Evolutionary conservation across 495 filamentous ascomycete species (phyloP), one percentile per base, ranked within the genome.

Genomic region (Aspergillus hancockii): DNA sequence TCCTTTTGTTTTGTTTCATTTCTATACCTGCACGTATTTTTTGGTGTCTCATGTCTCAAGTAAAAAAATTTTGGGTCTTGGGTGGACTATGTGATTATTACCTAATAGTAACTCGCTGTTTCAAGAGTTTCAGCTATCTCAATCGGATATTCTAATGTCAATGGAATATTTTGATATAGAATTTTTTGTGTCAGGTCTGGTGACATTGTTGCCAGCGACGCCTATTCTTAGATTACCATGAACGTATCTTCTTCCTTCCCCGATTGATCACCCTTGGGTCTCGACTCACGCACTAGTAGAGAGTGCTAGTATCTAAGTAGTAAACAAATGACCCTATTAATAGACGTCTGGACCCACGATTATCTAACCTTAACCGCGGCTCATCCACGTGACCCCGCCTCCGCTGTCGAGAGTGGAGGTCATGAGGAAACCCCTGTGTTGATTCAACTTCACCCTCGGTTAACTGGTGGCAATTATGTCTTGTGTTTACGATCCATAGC

Each of bases 1-100:
- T 52, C 51, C 38, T 54, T 45, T 49, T 56, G 49, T 52, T 49
- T 18, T 28, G 45, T 64, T 49, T 36, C 55, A 50, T 40, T 21
- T 41, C 21, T 41, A 21, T 43, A 40, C 19, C 41, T 38, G 16
- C 0, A 40, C 16, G 3, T 40, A 40, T 13, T n/a, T n/a, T 2
- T 40, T 47, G 8, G 19, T 16, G 21, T 47, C 12, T 47, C 16
- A n/a, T 21, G 43, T 23, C 43, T 47, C 13, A 12, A 6, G 4
- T 16, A 5, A 23, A 41, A 38, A 38, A 10, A 9, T 10, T 47
- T 23, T 23, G 18, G 18, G 43, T 47, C 18, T 10, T 47, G 43
- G 43, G 21, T 47, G 43, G 43, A 5, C 6, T 23, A 47, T 23
- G 18, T 23, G 18, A 18, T 18, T 41, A n/a, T n/a, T 16, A 41